These are phyloP conservation scores for Aspergillus fischeri DNA, from an alignment of 2,329 filamentous ascomycete species.

Conservation along the genomic window DNA sequence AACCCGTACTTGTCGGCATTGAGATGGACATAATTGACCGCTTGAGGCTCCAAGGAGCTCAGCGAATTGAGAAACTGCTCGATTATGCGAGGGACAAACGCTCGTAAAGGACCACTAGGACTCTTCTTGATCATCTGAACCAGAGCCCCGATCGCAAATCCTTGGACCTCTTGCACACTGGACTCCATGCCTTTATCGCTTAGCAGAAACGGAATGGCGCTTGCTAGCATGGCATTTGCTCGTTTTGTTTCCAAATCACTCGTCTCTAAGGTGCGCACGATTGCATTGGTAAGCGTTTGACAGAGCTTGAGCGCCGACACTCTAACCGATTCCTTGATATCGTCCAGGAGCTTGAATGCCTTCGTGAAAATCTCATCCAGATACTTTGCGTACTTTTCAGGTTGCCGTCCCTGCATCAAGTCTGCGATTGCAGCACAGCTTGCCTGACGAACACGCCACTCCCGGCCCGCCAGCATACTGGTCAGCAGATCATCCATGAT, in stretches of 20 bases:
- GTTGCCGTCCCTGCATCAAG: slow-evolving; percentile 74
- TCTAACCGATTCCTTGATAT: slow-evolving; percentile 89
- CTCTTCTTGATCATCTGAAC: slow-evolving; percentile 87
- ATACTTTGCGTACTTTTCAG: slow-evolving; percentile 74
- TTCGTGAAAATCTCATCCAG: slow-evolving; percentile 80
- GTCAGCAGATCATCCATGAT: slow-evolving; percentile 85
- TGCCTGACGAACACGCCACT: slow-evolving; percentile 91
- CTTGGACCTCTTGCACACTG: slow-evolving; percentile 78
- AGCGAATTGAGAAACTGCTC: slow-evolving; percentile 76
- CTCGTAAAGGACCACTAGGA: slow-evolving; percentile 66
- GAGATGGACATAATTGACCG: slow-evolving; percentile 87
- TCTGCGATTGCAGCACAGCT: slow-evolving; percentile 88
- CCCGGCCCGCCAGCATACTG: slow-evolving; percentile 73
- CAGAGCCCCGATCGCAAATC: slow-evolving; percentile 77
- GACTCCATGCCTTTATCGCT: slow-evolving; percentile 88
- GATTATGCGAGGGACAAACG: slow-evolving; percentile 77
- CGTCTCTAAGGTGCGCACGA: slow-evolving; percentile 81
- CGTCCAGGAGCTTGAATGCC: slow-evolving; percentile 87
- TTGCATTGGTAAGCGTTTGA: slow-evolving; percentile 74
- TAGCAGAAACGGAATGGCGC: slow-evolving; percentile 85
- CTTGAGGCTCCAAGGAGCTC: slow-evolving; percentile 83
- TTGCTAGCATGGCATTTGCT: slow-evolving; percentile 73
- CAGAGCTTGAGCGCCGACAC: slow-evolving; percentile 76
- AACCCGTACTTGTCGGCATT: slow-evolving; percentile 80
- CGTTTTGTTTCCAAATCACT: slow-evolving; percentile 61